Evolutionary conservation across 2,329 filamentous ascomycete species (phyloP).

Genomic region (Pyricularia pennisetigena): DNA sequence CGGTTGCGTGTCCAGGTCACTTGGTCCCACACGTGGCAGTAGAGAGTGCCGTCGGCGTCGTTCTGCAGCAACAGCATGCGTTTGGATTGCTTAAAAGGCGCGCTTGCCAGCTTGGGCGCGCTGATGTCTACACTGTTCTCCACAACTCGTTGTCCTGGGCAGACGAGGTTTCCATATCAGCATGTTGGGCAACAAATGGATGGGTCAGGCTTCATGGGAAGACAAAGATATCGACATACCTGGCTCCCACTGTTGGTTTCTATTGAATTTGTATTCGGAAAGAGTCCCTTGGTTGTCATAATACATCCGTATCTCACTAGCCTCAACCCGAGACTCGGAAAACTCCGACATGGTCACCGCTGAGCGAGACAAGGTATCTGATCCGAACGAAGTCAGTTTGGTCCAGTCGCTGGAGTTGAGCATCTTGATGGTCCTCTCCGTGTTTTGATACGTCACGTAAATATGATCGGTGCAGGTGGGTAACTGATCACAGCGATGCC

Average conservation of each 20-base stretch:
- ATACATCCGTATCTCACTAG: background rate
- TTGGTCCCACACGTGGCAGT: background rate
- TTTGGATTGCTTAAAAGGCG: background rate
- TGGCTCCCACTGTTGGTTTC: background rate
- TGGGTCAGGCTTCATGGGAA: background rate
- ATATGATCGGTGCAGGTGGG: background rate
- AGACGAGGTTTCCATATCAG: background rate
- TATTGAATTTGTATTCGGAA: background rate
- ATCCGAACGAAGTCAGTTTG: background rate
- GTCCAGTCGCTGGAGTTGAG: conserved; percentile 3
- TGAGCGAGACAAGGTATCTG: background rate
- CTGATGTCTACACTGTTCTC: background rate
- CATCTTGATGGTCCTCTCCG: background rate
- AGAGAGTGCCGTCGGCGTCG: background rate
- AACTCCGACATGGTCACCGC: background rate
- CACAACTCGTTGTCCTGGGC: background rate
- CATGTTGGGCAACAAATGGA: background rate
- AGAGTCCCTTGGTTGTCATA: background rate
- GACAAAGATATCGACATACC: background rate
- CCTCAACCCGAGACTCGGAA: background rate
- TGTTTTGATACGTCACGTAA: background rate
- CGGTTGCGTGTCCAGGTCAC: background rate
- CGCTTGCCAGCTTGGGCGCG: background rate
- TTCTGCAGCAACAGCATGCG: background rate
- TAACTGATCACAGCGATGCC: background rate